Conservation (phyloP, 805 yeast species). For the Zygosaccharomyces gambellarensis region DNA sequence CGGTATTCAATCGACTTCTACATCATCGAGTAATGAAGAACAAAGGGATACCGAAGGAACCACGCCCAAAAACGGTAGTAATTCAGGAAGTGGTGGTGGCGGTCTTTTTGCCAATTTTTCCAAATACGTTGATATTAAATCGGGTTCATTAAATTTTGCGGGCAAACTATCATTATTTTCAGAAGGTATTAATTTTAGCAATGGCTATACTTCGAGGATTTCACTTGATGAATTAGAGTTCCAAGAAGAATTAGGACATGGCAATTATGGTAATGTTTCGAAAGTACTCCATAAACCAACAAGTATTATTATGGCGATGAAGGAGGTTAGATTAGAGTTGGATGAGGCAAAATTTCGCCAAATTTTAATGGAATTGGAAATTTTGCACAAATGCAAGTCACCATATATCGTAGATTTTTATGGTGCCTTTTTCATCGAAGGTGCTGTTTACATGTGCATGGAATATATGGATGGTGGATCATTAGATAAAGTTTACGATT, state of each 20-base stretch:
- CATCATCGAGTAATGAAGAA: slow-evolving; percentile 28
- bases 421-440: slow-evolving; percentile 96
- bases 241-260: slow-evolving; percentile 86
- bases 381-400: slow-evolving; percentile 83
- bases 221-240: slow-evolving; percentile 79
- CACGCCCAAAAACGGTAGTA: slow-evolving; percentile 18
- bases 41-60: slow-evolving; percentile 31
- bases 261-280: slow-evolving; percentile 93
- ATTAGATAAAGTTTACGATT: slow-evolving; percentile 74
- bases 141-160: slow-evolving; percentile 86
- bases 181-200: slow-evolving; percentile 83
- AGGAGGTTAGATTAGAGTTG: slow-evolving; percentile 87
- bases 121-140: slow-evolving; percentile 83
- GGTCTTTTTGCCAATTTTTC: slow-evolving; percentile 81
- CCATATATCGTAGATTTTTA: slow-evolving; percentile 93
- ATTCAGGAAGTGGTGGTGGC: slow-evolving; percentile 27
- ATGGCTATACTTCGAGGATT: slow-evolving; percentile 82
- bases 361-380: slow-evolving; percentile 92
- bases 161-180: slow-evolving; percentile 92
- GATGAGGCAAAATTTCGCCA: slow-evolving; percentile 93
- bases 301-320: slow-evolving; percentile 92
- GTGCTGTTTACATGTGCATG: slow-evolving; percentile 97
- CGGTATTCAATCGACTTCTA: slow-evolving; percentile 33
- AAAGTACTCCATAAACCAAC: slow-evolving; percentile 93
- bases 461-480: slow-evolving; percentile 98